Conservation (phyloP, 805 yeast genomes). For the Candida alai region DNA sequence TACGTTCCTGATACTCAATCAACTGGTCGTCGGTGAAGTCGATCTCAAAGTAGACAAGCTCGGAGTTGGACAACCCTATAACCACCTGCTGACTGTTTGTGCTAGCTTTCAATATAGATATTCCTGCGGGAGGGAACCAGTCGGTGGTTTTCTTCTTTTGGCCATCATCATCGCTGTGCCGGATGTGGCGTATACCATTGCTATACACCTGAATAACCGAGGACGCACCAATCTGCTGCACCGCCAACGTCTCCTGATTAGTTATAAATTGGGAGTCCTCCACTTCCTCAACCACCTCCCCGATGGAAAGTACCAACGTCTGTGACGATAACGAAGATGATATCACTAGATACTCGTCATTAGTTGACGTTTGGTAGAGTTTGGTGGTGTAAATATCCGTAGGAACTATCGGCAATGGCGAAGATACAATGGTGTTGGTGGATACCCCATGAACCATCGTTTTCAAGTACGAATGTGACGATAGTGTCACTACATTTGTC, state of each 20-base stretch:
- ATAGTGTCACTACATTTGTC: slow-evolving; percentile 24
- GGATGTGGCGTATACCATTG: slow-evolving; percentile 60
- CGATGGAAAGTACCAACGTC: slow-evolving; percentile 71
- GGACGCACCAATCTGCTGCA: slow-evolving; percentile 60
- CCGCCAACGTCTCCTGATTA: slow-evolving; percentile 59
- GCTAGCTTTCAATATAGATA: slow-evolving; percentile 54
- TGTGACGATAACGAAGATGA: slow-evolving; percentile 53
- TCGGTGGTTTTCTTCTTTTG: slow-evolving; percentile 41
- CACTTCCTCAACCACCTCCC: slow-evolving; percentile 76
- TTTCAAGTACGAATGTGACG: slow-evolving; percentile 45
- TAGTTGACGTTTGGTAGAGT: slow-evolving; percentile 37
- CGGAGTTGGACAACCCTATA: slow-evolving; percentile 67
- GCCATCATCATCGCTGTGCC: slow-evolving; percentile 13
- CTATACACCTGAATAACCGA: slow-evolving; percentile 72
- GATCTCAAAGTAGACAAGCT: slow-evolving; percentile 78
- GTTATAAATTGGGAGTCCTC: slow-evolving; percentile 58
- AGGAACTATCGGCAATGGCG: slow-evolving; percentile 68
- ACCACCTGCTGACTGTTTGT: slow-evolving; percentile 66
- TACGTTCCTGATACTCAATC: slow-evolving; percentile 63
- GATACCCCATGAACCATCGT: slow-evolving; percentile 55
- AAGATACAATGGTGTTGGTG: slow-evolving; percentile 60
- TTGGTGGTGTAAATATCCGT: slow-evolving; percentile 63
- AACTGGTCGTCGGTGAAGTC: slow-evolving; percentile 56
- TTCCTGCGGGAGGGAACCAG: slow-evolving; percentile 85
- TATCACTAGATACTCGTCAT: slow-evolving; percentile 63